phyloP scores from a whole-genome alignment of 345 rosid species.

The Pugionium dolabratum region DNA sequence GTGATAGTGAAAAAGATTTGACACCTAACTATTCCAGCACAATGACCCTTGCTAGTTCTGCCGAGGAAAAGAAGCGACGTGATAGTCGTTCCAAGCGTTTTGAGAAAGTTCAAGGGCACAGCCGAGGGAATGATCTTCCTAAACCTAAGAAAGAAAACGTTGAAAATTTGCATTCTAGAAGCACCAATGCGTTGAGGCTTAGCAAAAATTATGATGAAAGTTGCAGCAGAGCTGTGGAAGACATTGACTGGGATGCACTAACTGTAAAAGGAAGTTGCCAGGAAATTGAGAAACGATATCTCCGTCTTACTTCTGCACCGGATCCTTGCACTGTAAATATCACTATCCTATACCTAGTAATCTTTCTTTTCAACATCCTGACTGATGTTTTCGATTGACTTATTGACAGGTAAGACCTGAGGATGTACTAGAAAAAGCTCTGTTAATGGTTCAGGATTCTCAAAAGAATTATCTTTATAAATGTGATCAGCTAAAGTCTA shows the following conservation, averaged over 20 bases:
- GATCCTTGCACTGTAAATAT: conserved; percentile 88
- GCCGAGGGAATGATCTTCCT: conserved; percentile 51
- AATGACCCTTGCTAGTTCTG: conserved; percentile 64
- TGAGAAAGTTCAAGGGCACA: conserved; percentile 73
- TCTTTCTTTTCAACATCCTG: conserved; percentile 22
- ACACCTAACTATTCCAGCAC: conserved; percentile 78
- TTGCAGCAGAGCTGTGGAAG: conserved; percentile 93
- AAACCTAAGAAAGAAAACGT: conserved; percentile 66
- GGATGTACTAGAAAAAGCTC: conserved; percentile 90
- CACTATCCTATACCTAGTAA: conserved; percentile 29
- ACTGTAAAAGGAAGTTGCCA: conserved; percentile 96
- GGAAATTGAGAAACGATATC: conserved; percentile 92
- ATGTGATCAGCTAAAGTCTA: conserved; percentile 97
- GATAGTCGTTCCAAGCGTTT: conserved; percentile 93
- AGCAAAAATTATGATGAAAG: conserved; percentile 71
- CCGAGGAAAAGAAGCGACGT: conserved; percentile 91
- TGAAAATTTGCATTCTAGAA: conserved; percentile 66
- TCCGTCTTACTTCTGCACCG: conserved; percentile 98
- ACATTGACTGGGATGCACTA: conserved; percentile 96
- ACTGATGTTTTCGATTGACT: conserved; percentile 21
- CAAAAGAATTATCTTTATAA: conserved; percentile 90
- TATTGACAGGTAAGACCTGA: conserved; percentile 87
- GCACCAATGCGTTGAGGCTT: conserved; percentile 73
- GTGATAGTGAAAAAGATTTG: conserved; percentile 96
- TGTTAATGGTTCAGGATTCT: conserved; percentile 77